Conservation (phyloP, 805 yeast genomes). For the Candida awuae region DNA sequence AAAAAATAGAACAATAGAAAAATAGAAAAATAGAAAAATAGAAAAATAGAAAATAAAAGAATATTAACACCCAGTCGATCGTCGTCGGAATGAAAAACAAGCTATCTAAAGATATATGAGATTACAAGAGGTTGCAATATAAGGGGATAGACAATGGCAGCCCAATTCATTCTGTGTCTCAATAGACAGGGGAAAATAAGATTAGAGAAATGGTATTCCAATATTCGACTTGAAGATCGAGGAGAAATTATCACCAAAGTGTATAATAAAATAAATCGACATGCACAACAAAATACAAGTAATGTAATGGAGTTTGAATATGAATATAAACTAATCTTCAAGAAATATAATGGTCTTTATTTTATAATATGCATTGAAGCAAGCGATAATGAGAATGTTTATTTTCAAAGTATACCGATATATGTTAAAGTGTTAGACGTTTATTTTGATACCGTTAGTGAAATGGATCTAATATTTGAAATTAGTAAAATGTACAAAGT, state of each 20-base stretch:
- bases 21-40: no score
- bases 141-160: slow-evolving; percentile 4
- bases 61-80: no score
- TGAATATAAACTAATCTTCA: slow-evolving; percentile 59
- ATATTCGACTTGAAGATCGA: slow-evolving; percentile 36
- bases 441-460: slow-evolving; percentile 87
- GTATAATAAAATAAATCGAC: slow-evolving; percentile 63
- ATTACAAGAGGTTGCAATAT: no score
- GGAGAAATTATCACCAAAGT: slow-evolving; percentile 48
- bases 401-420: slow-evolving; percentile 76
- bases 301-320: slow-evolving; percentile 39
- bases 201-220: slow-evolving; percentile 65
- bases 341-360: slow-evolving; percentile 87
- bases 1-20: no score
- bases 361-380: slow-evolving; percentile 63
- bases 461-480: slow-evolving; percentile 85
- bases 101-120: no score
- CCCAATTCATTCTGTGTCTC: slow-evolving; percentile 68
- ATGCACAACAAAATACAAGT: slow-evolving; percentile 75
- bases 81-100: no score
- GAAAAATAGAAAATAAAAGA: no score
- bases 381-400: slow-evolving; percentile 57
- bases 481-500: slow-evolving; percentile 77
- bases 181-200: slow-evolving; percentile 93
- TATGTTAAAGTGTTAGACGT: slow-evolving; percentile 83